These are phyloP conservation scores for Hygrophoropsis aurantiaca DNA, from an alignment of 768 basidiomycete genomes.

Conservation along the genomic window DNA sequence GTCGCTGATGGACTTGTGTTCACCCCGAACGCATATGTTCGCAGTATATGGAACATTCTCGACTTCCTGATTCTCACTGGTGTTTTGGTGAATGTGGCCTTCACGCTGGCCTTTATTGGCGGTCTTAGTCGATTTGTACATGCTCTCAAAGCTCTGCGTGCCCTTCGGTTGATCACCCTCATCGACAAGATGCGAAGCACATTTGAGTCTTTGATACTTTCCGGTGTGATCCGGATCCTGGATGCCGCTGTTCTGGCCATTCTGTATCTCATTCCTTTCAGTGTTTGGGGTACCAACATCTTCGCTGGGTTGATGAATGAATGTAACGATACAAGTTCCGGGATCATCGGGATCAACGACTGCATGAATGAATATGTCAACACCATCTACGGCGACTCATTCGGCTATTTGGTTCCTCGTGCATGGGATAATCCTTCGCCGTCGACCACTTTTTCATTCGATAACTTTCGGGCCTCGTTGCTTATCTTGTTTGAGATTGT, in stretches of 20 bases:
- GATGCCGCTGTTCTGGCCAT: slow-evolving; percentile 89
- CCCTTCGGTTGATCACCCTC: slow-evolving; percentile 86
- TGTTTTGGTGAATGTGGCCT: slow-evolving; percentile 71
- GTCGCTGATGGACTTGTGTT: slow-evolving; percentile 91
- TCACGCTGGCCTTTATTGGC: slow-evolving; percentile 71
- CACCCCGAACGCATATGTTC: slow-evolving; percentile 88
- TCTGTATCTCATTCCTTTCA: slow-evolving; percentile 89
- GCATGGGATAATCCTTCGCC: slow-evolving; percentile 88
- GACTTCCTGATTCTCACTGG: slow-evolving; percentile 85
- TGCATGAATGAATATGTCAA: slow-evolving; percentile 78
- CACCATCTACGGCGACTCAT: slow-evolving; percentile 57
- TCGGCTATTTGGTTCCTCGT: slow-evolving; percentile 75
- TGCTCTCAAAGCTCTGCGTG: slow-evolving; percentile 84
- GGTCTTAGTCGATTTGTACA: slow-evolving; percentile 82
- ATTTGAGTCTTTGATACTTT: slow-evolving; percentile 84
- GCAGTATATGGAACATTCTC: slow-evolving; percentile 88
- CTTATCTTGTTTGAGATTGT: slow-evolving; percentile 96
- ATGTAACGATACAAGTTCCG: slow-evolving; percentile 71
- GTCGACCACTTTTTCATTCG: slow-evolving; percentile 86
- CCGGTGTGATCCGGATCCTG: slow-evolving; percentile 79
- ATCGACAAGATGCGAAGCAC: slow-evolving; percentile 84
- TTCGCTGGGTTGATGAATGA: slow-evolving; percentile 81
- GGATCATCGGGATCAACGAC: slow-evolving; percentile 47
- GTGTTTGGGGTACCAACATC: slow-evolving; percentile 93
- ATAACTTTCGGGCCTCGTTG: slow-evolving; percentile 78